phyloP scores from a whole-genome alignment of 2,329 filamentous ascomycete genomes.

The Cylindrodendrum hubeiense region DNA sequence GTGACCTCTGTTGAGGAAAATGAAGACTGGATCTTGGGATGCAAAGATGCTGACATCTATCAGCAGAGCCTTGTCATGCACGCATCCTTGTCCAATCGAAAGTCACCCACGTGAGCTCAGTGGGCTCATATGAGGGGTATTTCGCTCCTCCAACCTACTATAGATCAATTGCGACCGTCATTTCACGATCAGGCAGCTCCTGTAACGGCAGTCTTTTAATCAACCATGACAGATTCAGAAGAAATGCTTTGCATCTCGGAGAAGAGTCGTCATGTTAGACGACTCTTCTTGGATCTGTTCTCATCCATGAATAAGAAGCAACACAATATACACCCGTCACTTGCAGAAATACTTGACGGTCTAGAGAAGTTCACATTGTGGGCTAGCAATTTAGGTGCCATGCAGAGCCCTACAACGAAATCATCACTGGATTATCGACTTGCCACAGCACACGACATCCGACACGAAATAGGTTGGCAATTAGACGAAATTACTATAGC shows the following conservation, averaged over 20 bases:
- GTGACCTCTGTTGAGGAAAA: background rate
- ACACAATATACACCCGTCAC: background rate
- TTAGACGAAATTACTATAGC: conserved; percentile 4
- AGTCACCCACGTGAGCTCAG: background rate
- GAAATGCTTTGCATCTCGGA: background rate
- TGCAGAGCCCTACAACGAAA: background rate
- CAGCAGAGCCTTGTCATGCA: background rate
- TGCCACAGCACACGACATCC: background rate
- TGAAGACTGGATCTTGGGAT: background rate
- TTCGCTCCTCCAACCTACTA: background rate
- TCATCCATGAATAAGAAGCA: background rate
- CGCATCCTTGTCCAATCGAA: background rate
- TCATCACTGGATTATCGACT: conserved; percentile 26
- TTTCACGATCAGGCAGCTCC: background rate
- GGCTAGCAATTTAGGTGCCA: conserved; percentile 23
- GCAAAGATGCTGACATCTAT: no score
- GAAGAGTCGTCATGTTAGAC: background rate
- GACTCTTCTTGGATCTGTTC: background rate
- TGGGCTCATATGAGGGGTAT: background rate
- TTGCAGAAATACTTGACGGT: conserved; percentile 5
- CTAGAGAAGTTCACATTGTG: conserved; percentile 23
- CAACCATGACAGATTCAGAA: background rate
- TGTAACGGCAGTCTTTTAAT: background rate
- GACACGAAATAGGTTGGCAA: conserved; percentile 10
- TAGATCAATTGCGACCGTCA: background rate